These are phyloP conservation scores for Camelina sativa DNA, from an alignment of 345 rosid species.

Conservation along the genomic window DNA sequence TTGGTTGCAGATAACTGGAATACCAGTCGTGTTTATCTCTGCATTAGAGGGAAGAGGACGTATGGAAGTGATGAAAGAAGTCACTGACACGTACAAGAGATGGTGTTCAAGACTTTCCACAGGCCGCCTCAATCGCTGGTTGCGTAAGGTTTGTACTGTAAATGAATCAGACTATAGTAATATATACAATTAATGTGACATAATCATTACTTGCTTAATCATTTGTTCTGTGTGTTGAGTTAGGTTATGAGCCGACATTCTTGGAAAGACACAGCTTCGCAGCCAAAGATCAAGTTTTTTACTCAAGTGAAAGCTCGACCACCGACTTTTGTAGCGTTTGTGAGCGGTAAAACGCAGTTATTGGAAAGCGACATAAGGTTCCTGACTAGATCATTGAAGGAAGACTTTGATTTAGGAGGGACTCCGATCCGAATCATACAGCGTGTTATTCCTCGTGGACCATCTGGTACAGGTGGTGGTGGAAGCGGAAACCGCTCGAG, in stretches of 20 bases:
- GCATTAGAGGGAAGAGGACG: constrained; percentile 92
- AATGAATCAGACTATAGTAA: background rate
- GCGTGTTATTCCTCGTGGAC: constrained; percentile 50
- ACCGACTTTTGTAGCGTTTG: constrained; percentile 90
- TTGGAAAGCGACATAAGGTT: constrained; percentile 81
- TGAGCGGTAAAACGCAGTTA: constrained; percentile 66
- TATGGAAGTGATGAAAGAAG: constrained; percentile 71
- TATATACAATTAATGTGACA: background rate
- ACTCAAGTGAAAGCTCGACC: constrained; percentile 99
- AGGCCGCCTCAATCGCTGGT: constrained; percentile 91
- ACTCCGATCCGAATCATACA: constrained; percentile 92
- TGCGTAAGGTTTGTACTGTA: constrained; percentile 63
- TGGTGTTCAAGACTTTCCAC: constrained; percentile 94
- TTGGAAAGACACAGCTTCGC: constrained; percentile 89
- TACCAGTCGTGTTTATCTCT: constrained; percentile 83
- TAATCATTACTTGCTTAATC: constrained; percentile 4
- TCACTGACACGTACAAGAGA: constrained; percentile 70
- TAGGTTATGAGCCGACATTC: constrained; percentile 97
- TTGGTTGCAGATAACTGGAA: constrained; percentile 70
- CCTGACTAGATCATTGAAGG: constrained; percentile 81
- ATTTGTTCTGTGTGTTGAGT: background rate
- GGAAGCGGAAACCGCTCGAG: constrained; percentile 41
- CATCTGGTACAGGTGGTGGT: constrained; percentile 27
- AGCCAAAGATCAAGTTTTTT: constrained; percentile 91
- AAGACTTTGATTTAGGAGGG: constrained; percentile 92